Evolutionary conservation across 805 yeast species (phyloP).

Genomic region (Starmerella sp.): DNA sequence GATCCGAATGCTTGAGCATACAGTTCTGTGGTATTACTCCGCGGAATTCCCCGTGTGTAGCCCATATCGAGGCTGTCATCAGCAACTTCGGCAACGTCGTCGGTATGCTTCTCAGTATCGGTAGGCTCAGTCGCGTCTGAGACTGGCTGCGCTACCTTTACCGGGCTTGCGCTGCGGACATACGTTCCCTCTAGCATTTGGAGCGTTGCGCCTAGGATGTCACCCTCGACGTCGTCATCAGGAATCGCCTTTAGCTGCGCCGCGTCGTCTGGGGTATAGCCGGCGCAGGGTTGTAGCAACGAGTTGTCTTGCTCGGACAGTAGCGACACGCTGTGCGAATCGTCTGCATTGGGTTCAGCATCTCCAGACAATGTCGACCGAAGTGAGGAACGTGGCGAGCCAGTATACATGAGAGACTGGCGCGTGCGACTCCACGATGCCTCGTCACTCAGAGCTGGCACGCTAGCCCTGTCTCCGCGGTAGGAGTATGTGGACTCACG

Average conservation of each 20-base stretch:
- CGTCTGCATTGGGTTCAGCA: background rate
- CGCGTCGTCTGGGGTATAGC: conserved; percentile 45
- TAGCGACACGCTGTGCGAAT: conserved; percentile 18
- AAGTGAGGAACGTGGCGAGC: background rate
- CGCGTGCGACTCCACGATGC: background rate
- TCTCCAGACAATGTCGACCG: background rate
- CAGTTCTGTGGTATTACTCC: conserved; percentile 11
- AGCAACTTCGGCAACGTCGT: background rate
- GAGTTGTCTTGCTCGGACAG: conserved; percentile 23
- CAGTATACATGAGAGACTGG: background rate
- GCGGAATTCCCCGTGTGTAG: conserved; percentile 4
- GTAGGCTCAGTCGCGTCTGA: background rate
- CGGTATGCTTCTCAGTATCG: background rate
- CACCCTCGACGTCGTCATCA: conserved; percentile 56
- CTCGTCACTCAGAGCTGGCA: background rate
- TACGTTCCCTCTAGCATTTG: conserved; percentile 63
- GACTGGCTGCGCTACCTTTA: background rate
- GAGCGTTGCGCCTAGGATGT: conserved; percentile 66
- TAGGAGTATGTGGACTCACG: conserved; percentile 11
- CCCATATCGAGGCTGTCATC: conserved; percentile 5
- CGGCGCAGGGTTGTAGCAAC: conserved; percentile 29
- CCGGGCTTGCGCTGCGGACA: background rate
- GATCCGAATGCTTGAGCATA: conserved; percentile 11
- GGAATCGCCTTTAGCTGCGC: conserved; percentile 76
- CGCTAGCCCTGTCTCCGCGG: conserved; percentile 1